These are phyloP conservation scores for Nakazawaea laoshanensis DNA, from an alignment of 805 yeast species.

Conservation along the genomic window DNA sequence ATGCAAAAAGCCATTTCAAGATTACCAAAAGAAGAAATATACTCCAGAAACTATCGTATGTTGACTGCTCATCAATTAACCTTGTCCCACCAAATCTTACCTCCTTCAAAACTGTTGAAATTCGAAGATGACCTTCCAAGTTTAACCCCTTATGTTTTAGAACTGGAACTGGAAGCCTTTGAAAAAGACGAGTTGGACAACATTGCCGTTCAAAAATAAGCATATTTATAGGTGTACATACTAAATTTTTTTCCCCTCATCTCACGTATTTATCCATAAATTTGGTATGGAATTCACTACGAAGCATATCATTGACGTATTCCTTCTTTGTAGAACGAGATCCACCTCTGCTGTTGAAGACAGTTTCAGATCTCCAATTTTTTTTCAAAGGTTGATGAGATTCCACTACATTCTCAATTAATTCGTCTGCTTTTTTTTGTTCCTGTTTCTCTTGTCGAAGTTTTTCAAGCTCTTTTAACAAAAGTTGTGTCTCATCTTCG, in stretches of 20 bases:
- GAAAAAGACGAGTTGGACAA: conserved; percentile 89
- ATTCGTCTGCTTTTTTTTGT: conserved; percentile 20
- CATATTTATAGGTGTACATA: conserved; percentile 1
- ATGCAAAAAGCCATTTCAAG: conserved; percentile 84
- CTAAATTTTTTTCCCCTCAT: conserved; percentile 11
- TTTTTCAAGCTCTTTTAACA: conserved; percentile 22
- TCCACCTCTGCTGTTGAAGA: conserved; percentile 18
- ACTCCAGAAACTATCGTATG: conserved; percentile 88
- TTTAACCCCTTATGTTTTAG: conserved; percentile 81
- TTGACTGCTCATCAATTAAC: conserved; percentile 88
- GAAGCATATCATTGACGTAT: conserved; percentile 22
- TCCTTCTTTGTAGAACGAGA: conserved; percentile 7
- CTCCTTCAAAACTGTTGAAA: conserved; percentile 68
- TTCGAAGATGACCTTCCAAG: conserved; percentile 78
- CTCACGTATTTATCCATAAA: conserved; percentile 31
- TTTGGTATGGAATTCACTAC: conserved; percentile 30
- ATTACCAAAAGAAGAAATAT: conserved; percentile 75
- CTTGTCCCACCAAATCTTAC: conserved; percentile 77
- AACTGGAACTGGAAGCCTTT: conserved; percentile 85
- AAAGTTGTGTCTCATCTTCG: conserved; percentile 12
- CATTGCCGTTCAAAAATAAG: conserved; percentile 29
- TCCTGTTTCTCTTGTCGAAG: conserved; percentile 21
- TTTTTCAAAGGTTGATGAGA: conserved; percentile 12
- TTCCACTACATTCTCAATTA: conserved; percentile 17
- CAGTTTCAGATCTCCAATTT: conserved; percentile 27